Base-by-base conservation (phyloP, 306 rosid species). In the Canavalia ensiformis region DNA sequence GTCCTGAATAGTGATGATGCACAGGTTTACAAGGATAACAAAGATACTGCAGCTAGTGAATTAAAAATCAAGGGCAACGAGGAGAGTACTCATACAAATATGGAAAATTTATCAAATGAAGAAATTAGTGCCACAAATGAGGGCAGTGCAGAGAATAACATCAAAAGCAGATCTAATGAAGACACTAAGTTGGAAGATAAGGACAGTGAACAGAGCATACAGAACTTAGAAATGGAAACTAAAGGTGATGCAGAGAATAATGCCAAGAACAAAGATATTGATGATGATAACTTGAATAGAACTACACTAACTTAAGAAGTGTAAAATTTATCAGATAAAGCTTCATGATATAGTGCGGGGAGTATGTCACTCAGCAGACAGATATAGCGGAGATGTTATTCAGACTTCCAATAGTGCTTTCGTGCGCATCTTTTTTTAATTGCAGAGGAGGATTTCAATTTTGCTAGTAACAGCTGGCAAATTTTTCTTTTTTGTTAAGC, bases 221-320 rank as follows among this genome's bases (percentile, higher is more conserved):
- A 82, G 28, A 39, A 72, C 37, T 9, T 34, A 6, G 13, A 50
- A 41, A 49, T 34, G 57, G 64, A 72, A 51, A 29, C 39, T 46
- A 41, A 52, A 11, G 52, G n/a, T 25, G 65, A 1, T 74, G 39
- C 51, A 25, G 72, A 73, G 72, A 46, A 68, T 74, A 42, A 63
- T 68, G 13, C 46, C 28, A 67, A 76, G 78, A 73, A 77, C 67
- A 66, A n/a, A n/a, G 81, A 51, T 64, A 28, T 4, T 65, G 83
- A 52, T 39, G 80, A 69, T 75, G 71, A 33, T 47, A 47, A 58
- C 41, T 64, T 37, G 12, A 63, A 63, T 70, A 25, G 37, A 28
- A 58, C 31, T 34, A 45, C 1, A 50, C 60, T 78, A 50, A 57
- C 29, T 44, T 7, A 30, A 41, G 7, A 51, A 12, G 76, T 62